Evolutionary conservation across 768 basidiomycete species (phyloP).

Genomic region (Hypholoma sublateritium): DNA sequence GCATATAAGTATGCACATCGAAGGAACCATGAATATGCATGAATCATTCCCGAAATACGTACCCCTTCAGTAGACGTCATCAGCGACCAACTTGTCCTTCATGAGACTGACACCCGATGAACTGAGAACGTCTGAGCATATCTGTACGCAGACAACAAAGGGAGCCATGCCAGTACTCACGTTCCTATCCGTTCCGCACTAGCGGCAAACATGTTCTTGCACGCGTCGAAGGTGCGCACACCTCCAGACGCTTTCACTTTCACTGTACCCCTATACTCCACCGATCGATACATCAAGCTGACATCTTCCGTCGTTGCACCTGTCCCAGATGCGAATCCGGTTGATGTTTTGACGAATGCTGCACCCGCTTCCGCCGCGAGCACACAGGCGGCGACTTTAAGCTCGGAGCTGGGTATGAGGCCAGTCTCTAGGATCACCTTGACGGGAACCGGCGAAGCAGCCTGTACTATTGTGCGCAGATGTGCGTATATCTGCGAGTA

Average conservation of each 20-base stretch:
- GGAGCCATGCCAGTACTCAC: conserved; percentile 28
- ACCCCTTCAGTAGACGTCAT: neutral
- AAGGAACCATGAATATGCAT: no score
- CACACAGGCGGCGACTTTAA: conserved; percentile 45
- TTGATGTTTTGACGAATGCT: conserved; percentile 53
- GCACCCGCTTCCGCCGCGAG: conserved; percentile 51
- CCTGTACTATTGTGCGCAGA: conserved; percentile 36
- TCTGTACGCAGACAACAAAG: neutral
- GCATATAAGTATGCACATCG: neutral
- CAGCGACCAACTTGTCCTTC: conserved; percentile 4
- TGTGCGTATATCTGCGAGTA: conserved; percentile 39
- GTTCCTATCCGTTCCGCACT: conserved; percentile 56
- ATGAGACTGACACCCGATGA: conserved; percentile 19
- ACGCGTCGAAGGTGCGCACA: conserved; percentile 45
- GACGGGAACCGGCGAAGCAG: conserved; percentile 33
- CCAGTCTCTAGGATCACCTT: conserved; percentile 56
- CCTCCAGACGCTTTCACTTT: conserved; percentile 55
- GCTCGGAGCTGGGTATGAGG: conserved; percentile 40
- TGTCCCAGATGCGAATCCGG: conserved; percentile 45
- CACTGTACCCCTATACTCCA: conserved; percentile 30
- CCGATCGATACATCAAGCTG: conserved; percentile 39
- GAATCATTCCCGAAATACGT: neutral
- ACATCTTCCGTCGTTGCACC: conserved; percentile 47
- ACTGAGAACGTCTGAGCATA: neutral
- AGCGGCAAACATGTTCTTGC: conserved; percentile 44